Evolutionary conservation across 108 stramenopile species (phyloP).

Genomic region (Pseudonitzschia multistriata): DNA sequence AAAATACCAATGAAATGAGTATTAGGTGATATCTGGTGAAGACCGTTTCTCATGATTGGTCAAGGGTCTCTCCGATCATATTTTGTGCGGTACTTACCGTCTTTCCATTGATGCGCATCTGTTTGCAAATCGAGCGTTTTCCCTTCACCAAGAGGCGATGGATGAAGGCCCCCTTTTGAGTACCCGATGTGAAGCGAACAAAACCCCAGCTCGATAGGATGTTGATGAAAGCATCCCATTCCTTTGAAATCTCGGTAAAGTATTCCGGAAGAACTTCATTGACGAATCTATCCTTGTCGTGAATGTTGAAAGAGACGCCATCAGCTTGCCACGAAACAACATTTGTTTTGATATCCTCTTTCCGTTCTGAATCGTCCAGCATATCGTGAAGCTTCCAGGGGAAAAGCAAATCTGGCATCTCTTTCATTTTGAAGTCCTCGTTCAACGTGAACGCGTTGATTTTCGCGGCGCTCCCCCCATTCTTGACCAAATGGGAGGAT

Average conservation of each 20-base stretch:
- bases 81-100: constrained; percentile 17
- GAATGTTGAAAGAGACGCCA: constrained; percentile 24
- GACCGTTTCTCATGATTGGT: not conserved
- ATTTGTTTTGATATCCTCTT: not conserved
- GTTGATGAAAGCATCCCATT: constrained; percentile 15
- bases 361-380: constrained; percentile 14
- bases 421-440: constrained; percentile 10
- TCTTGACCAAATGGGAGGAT: not conserved
- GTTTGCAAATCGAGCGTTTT: constrained; percentile 25
- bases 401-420: constrained; percentile 15
- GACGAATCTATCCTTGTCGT: constrained; percentile 12
- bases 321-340: constrained; percentile 19
- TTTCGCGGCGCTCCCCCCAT: not conserved
- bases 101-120: constrained; percentile 29
- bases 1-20: not conserved
- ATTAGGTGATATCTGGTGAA: not conserved
- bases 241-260: constrained; percentile 6
- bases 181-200: constrained; percentile 27
- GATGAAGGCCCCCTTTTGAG: constrained; percentile 25
- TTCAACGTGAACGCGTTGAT: constrained; percentile 15
- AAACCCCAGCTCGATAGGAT: constrained; percentile 29
- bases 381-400: constrained; percentile 30
- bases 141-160: constrained; percentile 23
- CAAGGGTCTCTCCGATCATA: not conserved
- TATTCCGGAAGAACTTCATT: constrained; percentile 11